phyloP scores from a whole-genome alignment of 2,329 filamentous ascomycete genomes.

The Colletotrichum lupini region DNA sequence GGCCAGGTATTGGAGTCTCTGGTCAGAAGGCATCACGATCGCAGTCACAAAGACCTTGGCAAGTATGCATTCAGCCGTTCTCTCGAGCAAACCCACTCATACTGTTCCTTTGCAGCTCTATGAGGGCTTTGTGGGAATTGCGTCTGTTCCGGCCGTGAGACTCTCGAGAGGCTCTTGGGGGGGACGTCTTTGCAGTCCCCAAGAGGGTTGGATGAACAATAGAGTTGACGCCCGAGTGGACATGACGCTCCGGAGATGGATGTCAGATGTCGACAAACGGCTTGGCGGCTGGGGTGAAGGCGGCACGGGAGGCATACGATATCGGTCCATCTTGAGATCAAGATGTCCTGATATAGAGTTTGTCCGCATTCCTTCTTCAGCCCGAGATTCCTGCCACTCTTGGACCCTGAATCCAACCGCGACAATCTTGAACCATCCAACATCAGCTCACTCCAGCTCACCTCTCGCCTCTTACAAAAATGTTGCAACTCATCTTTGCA shows the following conservation, averaged over 20 bases:
- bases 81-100: not conserved
- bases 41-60: constrained; percentile 1
- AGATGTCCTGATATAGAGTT: constrained; percentile 33
- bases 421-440: not conserved
- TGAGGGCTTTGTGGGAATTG: constrained; percentile 1
- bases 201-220: constrained; percentile 14
- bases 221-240: constrained; percentile 25
- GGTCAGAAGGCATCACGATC: not conserved
- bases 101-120: not conserved
- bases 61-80: not conserved
- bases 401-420: constrained; percentile 6
- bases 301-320: constrained; percentile 11
- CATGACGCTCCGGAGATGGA: constrained; percentile 31
- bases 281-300: not conserved
- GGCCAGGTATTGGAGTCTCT: not conserved
- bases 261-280: not conserved
- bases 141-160: not conserved
- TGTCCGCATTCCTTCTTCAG: constrained; percentile 30
- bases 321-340: not conserved
- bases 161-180: not conserved
- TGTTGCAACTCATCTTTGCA: constrained; percentile 19
- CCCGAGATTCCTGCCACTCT: not conserved
- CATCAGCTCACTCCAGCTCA: not conserved
- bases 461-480: constrained; percentile 10
- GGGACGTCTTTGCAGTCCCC: not conserved